A percentile compares a stretch with the other conserved stretches of the same genome.
phyloP scores from a whole-genome alignment of 352 stramenopile species.

The Pythium biforme region DNA sequence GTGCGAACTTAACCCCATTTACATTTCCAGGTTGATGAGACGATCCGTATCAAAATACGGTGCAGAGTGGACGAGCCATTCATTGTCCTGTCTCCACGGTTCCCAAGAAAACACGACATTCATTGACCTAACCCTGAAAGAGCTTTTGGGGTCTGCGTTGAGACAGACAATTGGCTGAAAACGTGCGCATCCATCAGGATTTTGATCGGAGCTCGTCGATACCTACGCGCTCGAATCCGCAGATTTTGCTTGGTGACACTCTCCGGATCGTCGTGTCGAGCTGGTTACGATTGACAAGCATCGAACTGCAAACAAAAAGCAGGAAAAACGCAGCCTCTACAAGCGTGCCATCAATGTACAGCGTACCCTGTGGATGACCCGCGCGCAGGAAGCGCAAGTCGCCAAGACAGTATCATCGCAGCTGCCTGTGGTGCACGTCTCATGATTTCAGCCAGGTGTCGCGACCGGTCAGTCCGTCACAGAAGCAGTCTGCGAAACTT shows the following conservation, averaged over 20 bases:
- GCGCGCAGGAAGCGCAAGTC: no score
- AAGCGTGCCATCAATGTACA: no score
- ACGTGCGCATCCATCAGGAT: neutral
- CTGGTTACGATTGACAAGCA: neutral
- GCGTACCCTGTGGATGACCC: no score
- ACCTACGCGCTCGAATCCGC: neutral
- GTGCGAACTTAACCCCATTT: neutral
- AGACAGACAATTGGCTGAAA: neutral
- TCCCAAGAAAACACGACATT: neutral
- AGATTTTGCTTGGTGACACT: neutral
- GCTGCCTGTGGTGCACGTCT: neutral
- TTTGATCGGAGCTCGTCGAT: neutral
- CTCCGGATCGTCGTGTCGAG: neutral
- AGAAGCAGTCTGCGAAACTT: neutral
- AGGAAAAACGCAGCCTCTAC: no score
- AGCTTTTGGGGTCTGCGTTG: neutral
- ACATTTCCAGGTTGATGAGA: neutral
- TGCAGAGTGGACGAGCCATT: neutral
- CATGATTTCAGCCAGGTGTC: neutral
- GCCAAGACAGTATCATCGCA: no score
- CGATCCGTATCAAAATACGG: constrained; percentile 2
- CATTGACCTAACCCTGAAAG: neutral
- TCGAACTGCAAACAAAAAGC: no score
- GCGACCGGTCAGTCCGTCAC: neutral
- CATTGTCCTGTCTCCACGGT: neutral